Conservation (phyloP, 208 protist species). For the Trypanosoma vivax region DNA sequence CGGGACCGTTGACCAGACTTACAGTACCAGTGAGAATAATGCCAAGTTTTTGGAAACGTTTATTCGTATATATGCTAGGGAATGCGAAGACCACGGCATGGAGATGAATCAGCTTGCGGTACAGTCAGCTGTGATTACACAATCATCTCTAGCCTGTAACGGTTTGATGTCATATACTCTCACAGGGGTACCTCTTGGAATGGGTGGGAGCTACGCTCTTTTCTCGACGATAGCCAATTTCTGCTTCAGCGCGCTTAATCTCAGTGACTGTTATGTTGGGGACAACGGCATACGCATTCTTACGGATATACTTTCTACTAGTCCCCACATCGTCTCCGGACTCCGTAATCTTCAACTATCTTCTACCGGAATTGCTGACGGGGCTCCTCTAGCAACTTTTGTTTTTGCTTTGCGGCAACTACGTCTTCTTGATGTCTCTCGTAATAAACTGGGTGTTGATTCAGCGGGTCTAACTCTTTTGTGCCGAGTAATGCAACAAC, state of each 20-base stretch:
- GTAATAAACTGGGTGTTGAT: constrained; percentile 36
- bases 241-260: constrained; percentile 7
- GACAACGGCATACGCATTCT: constrained; percentile 10
- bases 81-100: constrained; percentile 6
- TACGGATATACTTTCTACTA: constrained; percentile 6
- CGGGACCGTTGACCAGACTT: neutral
- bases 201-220: constrained; percentile 1
- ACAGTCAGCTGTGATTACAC: constrained; percentile 14
- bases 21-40: neutral
- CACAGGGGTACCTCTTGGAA: constrained; percentile 5
- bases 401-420: constrained; percentile 24
- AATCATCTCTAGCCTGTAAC: neutral
- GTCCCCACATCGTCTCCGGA: neutral
- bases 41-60: constrained; percentile 8
- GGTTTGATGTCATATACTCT: constrained; percentile 4
- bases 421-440: constrained; percentile 27
- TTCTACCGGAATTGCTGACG: constrained; percentile 23
- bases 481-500: constrained; percentile 27
- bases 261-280: constrained; percentile 19
- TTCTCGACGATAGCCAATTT: constrained; percentile 4
- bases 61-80: constrained; percentile 12
- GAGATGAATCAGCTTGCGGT: constrained; percentile 13
- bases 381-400: constrained; percentile 23
- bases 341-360: constrained; percentile 18
- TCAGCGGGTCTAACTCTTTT: constrained; percentile 20